These are phyloP conservation scores for Styphnolobium japonicum DNA, from an alignment of 306 rosid species.

Conservation along the genomic window DNA sequence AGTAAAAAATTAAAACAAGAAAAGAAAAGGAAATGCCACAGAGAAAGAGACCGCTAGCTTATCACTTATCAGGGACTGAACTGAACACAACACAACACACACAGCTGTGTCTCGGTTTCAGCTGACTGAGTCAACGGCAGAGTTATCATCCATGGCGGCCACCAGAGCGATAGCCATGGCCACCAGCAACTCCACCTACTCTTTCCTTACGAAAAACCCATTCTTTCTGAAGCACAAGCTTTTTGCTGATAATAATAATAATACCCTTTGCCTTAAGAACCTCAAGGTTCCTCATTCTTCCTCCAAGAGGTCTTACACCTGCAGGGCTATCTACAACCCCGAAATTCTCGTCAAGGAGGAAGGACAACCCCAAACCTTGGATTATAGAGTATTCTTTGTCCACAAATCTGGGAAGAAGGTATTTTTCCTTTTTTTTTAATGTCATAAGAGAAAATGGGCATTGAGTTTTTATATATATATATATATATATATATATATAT, in stretches of 20 bases:
- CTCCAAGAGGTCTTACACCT: conserved; percentile 44
- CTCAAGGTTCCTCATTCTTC: conserved; percentile 23
- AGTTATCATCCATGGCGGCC: conserved; percentile 54
- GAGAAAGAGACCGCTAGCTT: too few relatives aligned
- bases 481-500: too few relatives aligned
- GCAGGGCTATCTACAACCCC: conserved; percentile 65
- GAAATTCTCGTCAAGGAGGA: conserved; percentile 56
- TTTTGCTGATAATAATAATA: not conserved
- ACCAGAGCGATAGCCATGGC: conserved; percentile 52
- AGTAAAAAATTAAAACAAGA: too few relatives aligned
- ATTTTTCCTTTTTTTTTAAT: not conserved
- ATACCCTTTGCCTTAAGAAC: conserved; percentile 29
- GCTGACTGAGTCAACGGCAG: not conserved
- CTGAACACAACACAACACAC: too few relatives aligned
- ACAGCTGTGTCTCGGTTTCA: too few relatives aligned
- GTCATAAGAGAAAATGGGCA: not conserved
- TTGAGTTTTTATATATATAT: not conserved
- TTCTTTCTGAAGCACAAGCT: conserved; percentile 30
- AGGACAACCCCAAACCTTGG: conserved; percentile 65
- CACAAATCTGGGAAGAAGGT: conserved; percentile 67
- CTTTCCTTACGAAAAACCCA: conserved; percentile 40
- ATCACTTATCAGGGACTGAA: too few relatives aligned
- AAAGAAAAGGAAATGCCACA: too few relatives aligned
- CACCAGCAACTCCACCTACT: conserved; percentile 40
- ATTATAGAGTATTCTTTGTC: conserved; percentile 62